A percentile compares a stretch with the other conserved stretches of the same genome.
These are phyloP conservation scores for Naganishia sp. DNA, from an alignment of 1,284 basidiomycete genomes.

Conservation along the genomic window DNA sequence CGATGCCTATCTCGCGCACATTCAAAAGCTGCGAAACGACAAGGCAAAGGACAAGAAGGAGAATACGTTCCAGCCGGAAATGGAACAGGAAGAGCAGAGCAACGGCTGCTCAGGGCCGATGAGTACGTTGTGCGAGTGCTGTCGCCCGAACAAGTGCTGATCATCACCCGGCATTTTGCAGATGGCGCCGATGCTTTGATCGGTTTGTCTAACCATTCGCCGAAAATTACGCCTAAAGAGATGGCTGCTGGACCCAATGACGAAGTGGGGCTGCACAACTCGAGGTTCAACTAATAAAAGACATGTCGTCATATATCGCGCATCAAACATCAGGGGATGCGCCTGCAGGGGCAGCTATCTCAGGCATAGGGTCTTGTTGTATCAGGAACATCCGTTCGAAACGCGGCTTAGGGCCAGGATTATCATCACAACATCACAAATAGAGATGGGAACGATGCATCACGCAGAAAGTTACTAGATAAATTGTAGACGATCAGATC, in stretches of 20 bases:
- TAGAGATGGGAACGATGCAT: too few relatives aligned
- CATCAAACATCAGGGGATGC: neutral
- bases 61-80: slow-evolving; percentile 38
- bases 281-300: slow-evolving; percentile 31
- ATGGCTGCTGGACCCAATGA: slow-evolving; percentile 41
- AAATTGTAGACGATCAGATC: too few relatives aligned
- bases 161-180: slow-evolving; percentile 19
- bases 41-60: slow-evolving; percentile 66
- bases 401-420: too few relatives aligned
- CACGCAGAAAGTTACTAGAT: too few relatives aligned
- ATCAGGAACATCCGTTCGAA: neutral
- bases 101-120: slow-evolving; percentile 51
- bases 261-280: slow-evolving; percentile 55
- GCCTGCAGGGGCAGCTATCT: neutral
- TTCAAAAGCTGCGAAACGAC: slow-evolving; percentile 81
- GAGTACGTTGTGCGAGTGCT: slow-evolving; percentile 42
- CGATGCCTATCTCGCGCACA: slow-evolving; percentile 72
- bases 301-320: neutral
- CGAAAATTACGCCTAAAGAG: slow-evolving; percentile 46
- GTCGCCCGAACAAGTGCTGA: neutral
- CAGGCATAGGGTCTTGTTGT: slow-evolving; percentile 2
- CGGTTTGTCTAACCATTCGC: slow-evolving; percentile 53
- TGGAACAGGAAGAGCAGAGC: slow-evolving; percentile 40
- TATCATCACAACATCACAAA: too few relatives aligned
- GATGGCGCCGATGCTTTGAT: slow-evolving; percentile 53